Conservation (phyloP, 352 stramenopile genomes). For the Phytophthora tentaculata region DNA sequence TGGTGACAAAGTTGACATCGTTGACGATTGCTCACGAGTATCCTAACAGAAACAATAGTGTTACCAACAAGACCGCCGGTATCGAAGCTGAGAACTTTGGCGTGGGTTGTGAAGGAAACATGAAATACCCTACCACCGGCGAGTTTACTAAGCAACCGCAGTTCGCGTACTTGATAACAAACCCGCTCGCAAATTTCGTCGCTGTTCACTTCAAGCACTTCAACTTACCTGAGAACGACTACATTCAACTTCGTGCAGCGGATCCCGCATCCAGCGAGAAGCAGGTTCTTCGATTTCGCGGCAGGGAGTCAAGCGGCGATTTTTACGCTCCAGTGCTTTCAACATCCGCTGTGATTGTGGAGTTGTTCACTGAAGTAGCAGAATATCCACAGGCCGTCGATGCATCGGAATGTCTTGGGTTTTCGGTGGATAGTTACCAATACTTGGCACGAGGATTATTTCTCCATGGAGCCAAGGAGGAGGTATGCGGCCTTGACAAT, state of each 20-base stretch:
- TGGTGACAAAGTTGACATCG: conserved; percentile 5
- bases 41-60: conserved; percentile 9
- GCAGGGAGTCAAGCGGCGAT: conserved; percentile 26
- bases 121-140: conserved; percentile 34
- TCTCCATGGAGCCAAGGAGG: conserved; percentile 36
- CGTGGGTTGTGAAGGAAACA: conserved; percentile 41
- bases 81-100: conserved; percentile 26
- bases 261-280: conserved; percentile 33
- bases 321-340: conserved; percentile 47
- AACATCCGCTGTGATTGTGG: conserved; percentile 49
- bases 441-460: conserved; percentile 34
- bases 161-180: conserved; percentile 48
- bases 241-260: conserved; percentile 48
- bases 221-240: conserved; percentile 61
- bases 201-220: conserved; percentile 69
- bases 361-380: conserved; percentile 45
- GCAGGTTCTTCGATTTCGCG: conserved; percentile 37
- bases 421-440: conserved; percentile 53
- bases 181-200: conserved; percentile 56
- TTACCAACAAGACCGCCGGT: conserved; percentile 1
- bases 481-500: conserved; percentile 63
- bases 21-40: conserved; percentile 2
- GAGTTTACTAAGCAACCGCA: conserved; percentile 28
- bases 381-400: conserved; percentile 10
- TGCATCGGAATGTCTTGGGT: conserved; percentile 44